A percentile compares a stretch with the other conserved stretches of the same genome.
These are phyloP conservation scores for Aspergillus fumigatus DNA, from an alignment of 2,329 filamentous ascomycete genomes.

Conservation along the genomic window DNA sequence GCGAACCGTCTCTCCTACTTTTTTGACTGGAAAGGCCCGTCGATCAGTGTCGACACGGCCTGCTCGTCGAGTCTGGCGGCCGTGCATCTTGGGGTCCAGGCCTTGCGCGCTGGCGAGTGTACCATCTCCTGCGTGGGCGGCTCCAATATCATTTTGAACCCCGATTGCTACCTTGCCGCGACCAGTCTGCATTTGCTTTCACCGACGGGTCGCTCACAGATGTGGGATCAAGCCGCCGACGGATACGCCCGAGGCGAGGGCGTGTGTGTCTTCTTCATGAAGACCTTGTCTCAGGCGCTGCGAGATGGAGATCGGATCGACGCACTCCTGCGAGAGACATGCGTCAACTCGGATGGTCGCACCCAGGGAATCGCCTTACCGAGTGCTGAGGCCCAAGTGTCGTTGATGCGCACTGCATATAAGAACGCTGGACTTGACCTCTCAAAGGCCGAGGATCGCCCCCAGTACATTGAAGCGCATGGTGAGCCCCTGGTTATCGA, in stretches of 20 bases:
- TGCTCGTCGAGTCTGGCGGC: conserved; percentile 36
- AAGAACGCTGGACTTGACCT: conserved; percentile 27
- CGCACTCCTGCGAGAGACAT: conserved; percentile 24
- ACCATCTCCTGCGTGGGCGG: conserved; percentile 18
- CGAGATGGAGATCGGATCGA: conserved; percentile 39
- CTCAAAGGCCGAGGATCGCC: conserved; percentile 12
- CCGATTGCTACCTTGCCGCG: conserved; percentile 14
- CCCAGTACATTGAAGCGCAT: conserved; percentile 40
- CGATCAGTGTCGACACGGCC: conserved; percentile 39
- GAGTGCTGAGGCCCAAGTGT: conserved; percentile 26
- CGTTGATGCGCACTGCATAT: conserved; percentile 34
- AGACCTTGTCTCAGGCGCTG: conserved; percentile 44
- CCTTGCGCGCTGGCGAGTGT: conserved; percentile 18
- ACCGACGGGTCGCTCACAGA: conserved; percentile 47
- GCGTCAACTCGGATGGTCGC: conserved; percentile 25
- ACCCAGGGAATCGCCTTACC: conserved; percentile 24
- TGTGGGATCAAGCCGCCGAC: conserved; percentile 38
- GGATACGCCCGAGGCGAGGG: conserved; percentile 51
- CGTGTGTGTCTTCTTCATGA: conserved; percentile 45
- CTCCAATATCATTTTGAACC: neutral
- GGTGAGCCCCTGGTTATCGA: conserved; percentile 12
- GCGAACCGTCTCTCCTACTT: conserved; percentile 30
- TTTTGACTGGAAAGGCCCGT: conserved; percentile 20
- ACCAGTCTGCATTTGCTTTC: conserved; percentile 39
- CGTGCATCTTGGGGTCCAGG: conserved; percentile 22